Base-by-base conservation (phyloP, 164 flowering plant genomes). In the Magnolia kwangsiensis region DNA sequence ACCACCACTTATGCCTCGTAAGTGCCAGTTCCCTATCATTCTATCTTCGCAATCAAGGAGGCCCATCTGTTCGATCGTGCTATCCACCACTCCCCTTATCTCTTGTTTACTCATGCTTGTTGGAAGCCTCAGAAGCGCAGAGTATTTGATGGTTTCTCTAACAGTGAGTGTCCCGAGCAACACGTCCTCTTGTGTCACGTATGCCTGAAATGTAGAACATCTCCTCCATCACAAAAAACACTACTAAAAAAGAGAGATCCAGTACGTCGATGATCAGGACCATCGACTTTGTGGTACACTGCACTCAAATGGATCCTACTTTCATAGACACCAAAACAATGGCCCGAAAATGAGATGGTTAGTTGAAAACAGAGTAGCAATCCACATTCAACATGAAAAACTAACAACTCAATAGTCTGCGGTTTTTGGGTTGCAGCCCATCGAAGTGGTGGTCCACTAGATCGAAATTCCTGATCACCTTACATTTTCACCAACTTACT, bases 1-100 rank as follows among this genome's bases (percentile, higher is more conserved):
- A 1, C 97, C 95, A 1, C 97, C 94, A 73, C 94, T 91, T 50
- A 93, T 81, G 0, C 97, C 97, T 77, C 94, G 81, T 50, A 84
- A 37, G 49, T 90, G 93, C 95, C 95, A 93, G 81, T 89, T 91
- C 27, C 97, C 97, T 8, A 93, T 88, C 63, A 83, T 3, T 29
- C 81, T 73, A 71, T 93, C 88, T 0, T 91, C 87, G 45, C 94
- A 93, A 5, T 90, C 95, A 72, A 85, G 85, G 23, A 93, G 88
- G 61, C 95, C 95, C 92, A 91, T 86, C 73, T 87, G 92, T 63
- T 77, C 67, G 10, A 90, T 86, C 13, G 91, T 87, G 31, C 82
- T 85, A 27, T 93, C 93, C 8, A 91, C 87, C 18, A 87, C 51
- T 9, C 31, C 85, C 13, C 76, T 72, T 0, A 88, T 67, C 73